Conservation (phyloP, 192 early-diverging fungal species). For the Entomortierella chlamydospora region DNA sequence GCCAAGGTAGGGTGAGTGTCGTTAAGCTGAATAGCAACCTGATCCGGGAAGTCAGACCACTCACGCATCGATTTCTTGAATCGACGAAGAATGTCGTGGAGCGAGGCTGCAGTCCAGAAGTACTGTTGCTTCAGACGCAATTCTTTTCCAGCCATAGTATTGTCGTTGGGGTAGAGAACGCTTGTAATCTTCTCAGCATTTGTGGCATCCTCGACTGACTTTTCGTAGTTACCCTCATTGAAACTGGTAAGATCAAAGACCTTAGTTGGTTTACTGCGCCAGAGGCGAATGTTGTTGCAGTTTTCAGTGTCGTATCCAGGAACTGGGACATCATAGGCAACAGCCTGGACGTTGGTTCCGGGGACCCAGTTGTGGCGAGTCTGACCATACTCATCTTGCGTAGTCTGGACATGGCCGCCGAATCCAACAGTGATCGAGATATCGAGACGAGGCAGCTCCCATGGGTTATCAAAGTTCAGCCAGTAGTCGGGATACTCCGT, state of each 20-base stretch:
- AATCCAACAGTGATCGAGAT: slow-evolving; percentile 91
- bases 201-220: slow-evolving; percentile 92
- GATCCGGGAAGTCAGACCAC: slow-evolving; percentile 90
- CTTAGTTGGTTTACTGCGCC: slow-evolving; percentile 92
- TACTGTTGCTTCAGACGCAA: slow-evolving; percentile 98
- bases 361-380: slow-evolving; percentile 89
- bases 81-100: slow-evolving; percentile 90
- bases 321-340: slow-evolving; percentile 97
- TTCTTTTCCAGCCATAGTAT: slow-evolving; percentile 96
- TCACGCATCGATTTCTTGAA: slow-evolving; percentile 91
- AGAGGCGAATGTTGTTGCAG: slow-evolving; percentile 97
- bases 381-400: slow-evolving; percentile 71
- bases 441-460: slow-evolving; percentile 96
- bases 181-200: slow-evolving; percentile 94
- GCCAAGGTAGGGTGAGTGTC: slow-evolving; percentile 98
- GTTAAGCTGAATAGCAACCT: slow-evolving; percentile 98
- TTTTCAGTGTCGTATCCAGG: slow-evolving; percentile 96
- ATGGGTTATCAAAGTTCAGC: slow-evolving; percentile 97
- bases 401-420: slow-evolving; percentile 85
- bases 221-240: slow-evolving; percentile 93
- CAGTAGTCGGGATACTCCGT: slow-evolving; percentile 96
- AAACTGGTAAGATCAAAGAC: slow-evolving; percentile 90
- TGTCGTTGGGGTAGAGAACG: slow-evolving; percentile 98
- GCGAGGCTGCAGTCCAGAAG: slow-evolving; percentile 93
- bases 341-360: slow-evolving; percentile 85